Percentiles rank a stretch among this genome's conserved stretches.
Evolutionary conservation across 345 rosid genomes (phyloP).

Genomic region (Gossypium anomalum): DNA sequence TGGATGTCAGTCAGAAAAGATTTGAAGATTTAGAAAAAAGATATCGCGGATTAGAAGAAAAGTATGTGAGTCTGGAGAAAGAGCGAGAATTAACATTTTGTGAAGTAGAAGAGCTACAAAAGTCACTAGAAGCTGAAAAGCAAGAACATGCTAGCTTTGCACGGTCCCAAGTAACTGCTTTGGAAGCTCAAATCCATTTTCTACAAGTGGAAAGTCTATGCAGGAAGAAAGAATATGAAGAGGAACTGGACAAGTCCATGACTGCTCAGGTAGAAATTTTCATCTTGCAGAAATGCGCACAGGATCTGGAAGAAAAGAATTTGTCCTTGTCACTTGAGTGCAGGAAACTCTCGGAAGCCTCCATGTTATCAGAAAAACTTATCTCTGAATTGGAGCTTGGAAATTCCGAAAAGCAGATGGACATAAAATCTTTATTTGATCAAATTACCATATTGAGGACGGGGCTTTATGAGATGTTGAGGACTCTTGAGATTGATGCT

Average conservation of each 20-base stretch:
- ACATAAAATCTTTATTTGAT: constrained; percentile 46
- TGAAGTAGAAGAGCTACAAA: constrained; percentile 49
- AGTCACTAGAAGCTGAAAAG: constrained; percentile 48
- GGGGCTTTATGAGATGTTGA: constrained; percentile 49
- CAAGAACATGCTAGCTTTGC: constrained; percentile 49
- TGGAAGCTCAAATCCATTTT: constrained; percentile 49
- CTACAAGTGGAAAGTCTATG: constrained; percentile 52
- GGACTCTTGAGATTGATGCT: constrained; percentile 43
- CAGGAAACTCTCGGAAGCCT: constrained; percentile 48
- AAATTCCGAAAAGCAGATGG: constrained; percentile 45
- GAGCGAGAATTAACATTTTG: constrained; percentile 49
- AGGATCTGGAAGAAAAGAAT: constrained; percentile 59
- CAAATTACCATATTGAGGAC: constrained; percentile 44
- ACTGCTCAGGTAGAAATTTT: constrained; percentile 59
- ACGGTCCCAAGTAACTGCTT: constrained; percentile 35
- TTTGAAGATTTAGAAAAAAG: constrained; percentile 54
- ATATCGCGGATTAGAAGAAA: constrained; percentile 43
- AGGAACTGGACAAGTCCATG: constrained; percentile 57
- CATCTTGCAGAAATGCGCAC: constrained; percentile 56
- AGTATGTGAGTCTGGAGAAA: constrained; percentile 39
- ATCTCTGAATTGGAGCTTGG: constrained; percentile 49
- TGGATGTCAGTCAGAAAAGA: constrained; percentile 44
- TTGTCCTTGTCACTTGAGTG: constrained; percentile 48
- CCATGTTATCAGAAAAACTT: constrained; percentile 52
- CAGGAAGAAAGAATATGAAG: constrained; percentile 59